Base-by-base conservation (phyloP, 2,329 filamentous ascomycete genomes). In the Stemphylium vesicarium region DNA sequence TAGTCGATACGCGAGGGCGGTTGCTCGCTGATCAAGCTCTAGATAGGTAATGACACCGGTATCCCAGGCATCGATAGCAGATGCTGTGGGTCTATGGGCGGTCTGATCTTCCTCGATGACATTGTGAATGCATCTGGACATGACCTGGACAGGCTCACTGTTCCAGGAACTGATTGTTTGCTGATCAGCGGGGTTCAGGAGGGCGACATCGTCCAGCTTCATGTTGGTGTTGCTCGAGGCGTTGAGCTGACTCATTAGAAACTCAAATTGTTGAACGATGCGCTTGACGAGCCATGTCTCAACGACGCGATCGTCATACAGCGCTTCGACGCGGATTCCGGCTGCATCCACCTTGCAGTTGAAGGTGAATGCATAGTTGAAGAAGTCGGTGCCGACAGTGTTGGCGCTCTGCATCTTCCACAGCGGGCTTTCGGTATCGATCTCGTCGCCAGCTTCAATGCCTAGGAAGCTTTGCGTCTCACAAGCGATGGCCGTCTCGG, bases 381-480 rank as follows among this genome's bases (percentile, higher is more conserved):
- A 73, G 48, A 74, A 75, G 48, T 72, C 70, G 0, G 71, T 72
- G 12, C 70, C 70, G 42, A 72, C 62, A 3, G 66, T 69, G 4
- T 70, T 72, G 8, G 65, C 67, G 47, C 68, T 71, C 41, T 72
- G 60, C 47, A 72, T 66, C 37, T 69, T 58, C 71, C 71, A 74
- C 3, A 74, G 51, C 11, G 62, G 62, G 22, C 65, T 65, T 12
- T 70, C 62, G 1, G 64, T 57, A 44, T 73, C 68, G 48, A 68
- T 60, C 26, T 63, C 65, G 26, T 74, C 69, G 2, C 65, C 69
- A n/a, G 66, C 61, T 12, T 66, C 66, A 16, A 82, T 79, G 1
- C 79, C 77, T 3, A 82, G 68, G 4, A 81, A 60, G 50, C 79
- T 82, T 44, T 80, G 76, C 64, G 81, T 80, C 16, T 80, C 73